Evolutionary conservation across 345 rosid species (phyloP).

Genomic region (Garcia nutans): DNA sequence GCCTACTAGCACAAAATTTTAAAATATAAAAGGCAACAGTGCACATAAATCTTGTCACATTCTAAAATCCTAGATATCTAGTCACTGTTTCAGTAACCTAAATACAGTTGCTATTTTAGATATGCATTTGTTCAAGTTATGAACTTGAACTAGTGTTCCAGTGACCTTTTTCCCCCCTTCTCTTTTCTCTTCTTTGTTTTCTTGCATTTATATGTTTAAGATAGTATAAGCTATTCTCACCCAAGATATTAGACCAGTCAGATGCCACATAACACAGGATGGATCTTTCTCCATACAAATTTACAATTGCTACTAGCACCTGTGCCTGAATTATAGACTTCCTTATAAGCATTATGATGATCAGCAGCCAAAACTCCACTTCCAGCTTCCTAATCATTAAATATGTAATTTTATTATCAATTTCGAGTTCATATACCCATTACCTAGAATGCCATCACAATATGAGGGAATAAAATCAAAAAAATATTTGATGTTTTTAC

Average conservation of each 20-base stretch:
- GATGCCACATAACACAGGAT: background rate
- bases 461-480: background rate
- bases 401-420: constrained; percentile 2
- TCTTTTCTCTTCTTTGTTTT: too few species aligned
- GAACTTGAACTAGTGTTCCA: background rate
- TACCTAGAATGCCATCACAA: background rate
- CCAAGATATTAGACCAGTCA: background rate
- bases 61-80: background rate
- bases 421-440: constrained; percentile 2
- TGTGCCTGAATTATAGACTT: background rate
- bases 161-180: background rate
- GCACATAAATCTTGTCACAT: background rate
- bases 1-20: background rate
- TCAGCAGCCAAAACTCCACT: constrained; percentile 11
- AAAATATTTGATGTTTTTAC: background rate
- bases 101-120: background rate
- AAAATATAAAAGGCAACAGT: background rate
- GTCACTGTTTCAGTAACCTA: background rate
- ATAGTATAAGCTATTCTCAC: background rate
- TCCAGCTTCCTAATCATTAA: constrained; percentile 7
- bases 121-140: background rate
- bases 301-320: background rate
- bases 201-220: background rate
- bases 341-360: background rate
- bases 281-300: constrained; percentile 3